These are phyloP conservation scores for Leptodontidium sp. DNA, from an alignment of 2,329 filamentous ascomycete genomes.

Conservation along the genomic window DNA sequence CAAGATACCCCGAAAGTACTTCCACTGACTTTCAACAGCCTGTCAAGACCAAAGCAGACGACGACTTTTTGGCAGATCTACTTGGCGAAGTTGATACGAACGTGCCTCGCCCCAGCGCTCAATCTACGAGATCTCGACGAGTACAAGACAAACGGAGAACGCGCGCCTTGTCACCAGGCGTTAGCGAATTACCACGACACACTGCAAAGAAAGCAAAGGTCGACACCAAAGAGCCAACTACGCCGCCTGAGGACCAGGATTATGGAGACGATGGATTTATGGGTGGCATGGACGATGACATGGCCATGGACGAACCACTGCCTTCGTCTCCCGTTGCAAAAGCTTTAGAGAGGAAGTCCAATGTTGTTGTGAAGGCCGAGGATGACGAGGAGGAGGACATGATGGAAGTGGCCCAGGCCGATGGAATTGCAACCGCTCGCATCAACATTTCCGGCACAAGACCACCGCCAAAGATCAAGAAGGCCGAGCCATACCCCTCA, in stretches of 20 bases:
- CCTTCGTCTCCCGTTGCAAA: constrained; percentile 89
- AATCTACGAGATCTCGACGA: constrained; percentile 70
- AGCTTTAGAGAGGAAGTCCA: constrained; percentile 75
- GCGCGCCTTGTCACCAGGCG: constrained; percentile 79
- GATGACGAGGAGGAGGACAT: constrained; percentile 80
- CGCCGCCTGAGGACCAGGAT: constrained; percentile 55
- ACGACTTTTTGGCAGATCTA: constrained; percentile 84
- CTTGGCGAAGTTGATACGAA: constrained; percentile 90
- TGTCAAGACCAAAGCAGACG: constrained; percentile 84
- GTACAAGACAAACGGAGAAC: constrained; percentile 80
- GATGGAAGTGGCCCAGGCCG: constrained; percentile 85
- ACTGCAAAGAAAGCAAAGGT: constrained; percentile 65
- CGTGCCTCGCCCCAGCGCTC: constrained; percentile 67
- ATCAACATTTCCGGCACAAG: constrained; percentile 88
- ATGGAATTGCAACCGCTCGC: constrained; percentile 72
- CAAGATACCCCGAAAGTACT: neutral
- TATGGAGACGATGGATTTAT: constrained; percentile 66
- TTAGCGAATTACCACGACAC: constrained; percentile 58
- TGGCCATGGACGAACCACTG: constrained; percentile 85
- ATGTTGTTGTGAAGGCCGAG: constrained; percentile 64
- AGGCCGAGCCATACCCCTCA: constrained; percentile 71
- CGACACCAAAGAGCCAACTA: constrained; percentile 58
- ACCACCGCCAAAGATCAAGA: constrained; percentile 77
- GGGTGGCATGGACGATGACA: constrained; percentile 64
- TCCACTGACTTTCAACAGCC: constrained; percentile 58